phyloP scores from a whole-genome alignment of 352 stramenopile genomes.

The Phytophthora syringae region DNA sequence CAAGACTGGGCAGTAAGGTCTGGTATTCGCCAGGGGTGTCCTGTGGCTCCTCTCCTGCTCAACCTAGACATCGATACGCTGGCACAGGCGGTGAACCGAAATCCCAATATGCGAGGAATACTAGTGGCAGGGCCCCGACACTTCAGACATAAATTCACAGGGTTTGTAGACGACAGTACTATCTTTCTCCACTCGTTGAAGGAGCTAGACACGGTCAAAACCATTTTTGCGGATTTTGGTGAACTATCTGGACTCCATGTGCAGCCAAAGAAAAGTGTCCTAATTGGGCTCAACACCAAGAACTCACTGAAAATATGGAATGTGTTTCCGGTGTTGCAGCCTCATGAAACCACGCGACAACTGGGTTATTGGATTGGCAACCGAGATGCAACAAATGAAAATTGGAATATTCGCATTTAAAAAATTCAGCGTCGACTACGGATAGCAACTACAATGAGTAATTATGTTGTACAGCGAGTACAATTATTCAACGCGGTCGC shows the following conservation, averaged over 20 bases:
- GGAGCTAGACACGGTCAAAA: background rate
- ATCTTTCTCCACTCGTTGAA: background rate
- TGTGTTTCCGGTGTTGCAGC: conserved; percentile 3
- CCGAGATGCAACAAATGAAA: background rate
- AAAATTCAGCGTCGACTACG: conserved; percentile 2
- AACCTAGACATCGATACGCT: conserved; percentile 9
- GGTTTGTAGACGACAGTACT: conserved; percentile 15
- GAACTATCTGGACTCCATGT: conserved; percentile 4
- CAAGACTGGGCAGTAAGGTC: background rate
- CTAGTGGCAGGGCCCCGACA: background rate
- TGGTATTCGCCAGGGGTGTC: conserved; percentile 10
- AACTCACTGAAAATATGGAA: background rate
- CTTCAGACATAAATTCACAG: too few relatives aligned
- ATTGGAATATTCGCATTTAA: conserved; percentile 5
- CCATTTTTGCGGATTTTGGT: background rate
- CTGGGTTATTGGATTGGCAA: conserved; percentile 4
- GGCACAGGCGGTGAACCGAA: background rate
- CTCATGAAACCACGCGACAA: background rate
- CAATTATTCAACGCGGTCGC: too few relatives aligned
- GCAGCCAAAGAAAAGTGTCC: too few relatives aligned
- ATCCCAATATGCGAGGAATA: conserved; percentile 1
- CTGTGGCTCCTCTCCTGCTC: conserved; percentile 7
- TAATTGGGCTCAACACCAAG: background rate
- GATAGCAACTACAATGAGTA: background rate
- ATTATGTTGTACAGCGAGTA: too few relatives aligned